Evolutionary conservation across 2,329 filamentous ascomycete genomes (phyloP), one percentile per base, ranked within the genome.

Genomic region (Sclerotinia subarctica): DNA sequence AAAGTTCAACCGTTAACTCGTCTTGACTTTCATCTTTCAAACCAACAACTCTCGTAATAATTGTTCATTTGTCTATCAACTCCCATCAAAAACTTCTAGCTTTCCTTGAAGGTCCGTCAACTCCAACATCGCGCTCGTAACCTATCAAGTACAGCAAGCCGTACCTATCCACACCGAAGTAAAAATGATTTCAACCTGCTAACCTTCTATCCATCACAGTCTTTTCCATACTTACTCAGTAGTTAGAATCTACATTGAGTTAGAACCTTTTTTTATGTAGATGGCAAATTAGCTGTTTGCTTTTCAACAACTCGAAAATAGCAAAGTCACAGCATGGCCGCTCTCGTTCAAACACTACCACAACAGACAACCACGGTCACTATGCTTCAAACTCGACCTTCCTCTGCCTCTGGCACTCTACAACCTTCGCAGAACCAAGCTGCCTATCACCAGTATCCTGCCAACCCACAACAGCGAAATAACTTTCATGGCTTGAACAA

Each of bases 281-380:
- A 62, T 64, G 24, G 59, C 51, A 63, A 59, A 46, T 69, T 69
- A 70, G 71, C 72, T 68, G 59, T 70, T 69, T 72, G 69, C 72
- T 71, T 69, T 69, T 70, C 74, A 69, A 71, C 73, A 73, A 66
- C 60, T 57, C 62, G 26, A 62, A 67, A 51, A 54, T 49, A 64
- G 56, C 57, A 60, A 64, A 69, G 69, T 68, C 77, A 77, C 83
- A 90, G 78, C 79, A 94, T 95, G 92, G 91, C 91, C 83, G 90
- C 91, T 80, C 84, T 94, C 83, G 90, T 94, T 77, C 92, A 94
- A 82, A 88, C 90, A 70, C 91, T 91, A 78, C 87, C 91, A 76
- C 89, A 92, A 81, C 90, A 92, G 80, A 88, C 88, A 77, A 84
- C 85, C 79, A 88, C 90, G 73, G 85, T 88, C 75, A 88, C 90